Evolutionary conservation across 2,329 filamentous ascomycete species (phyloP).

Genomic region (Epichloe typhina): DNA sequence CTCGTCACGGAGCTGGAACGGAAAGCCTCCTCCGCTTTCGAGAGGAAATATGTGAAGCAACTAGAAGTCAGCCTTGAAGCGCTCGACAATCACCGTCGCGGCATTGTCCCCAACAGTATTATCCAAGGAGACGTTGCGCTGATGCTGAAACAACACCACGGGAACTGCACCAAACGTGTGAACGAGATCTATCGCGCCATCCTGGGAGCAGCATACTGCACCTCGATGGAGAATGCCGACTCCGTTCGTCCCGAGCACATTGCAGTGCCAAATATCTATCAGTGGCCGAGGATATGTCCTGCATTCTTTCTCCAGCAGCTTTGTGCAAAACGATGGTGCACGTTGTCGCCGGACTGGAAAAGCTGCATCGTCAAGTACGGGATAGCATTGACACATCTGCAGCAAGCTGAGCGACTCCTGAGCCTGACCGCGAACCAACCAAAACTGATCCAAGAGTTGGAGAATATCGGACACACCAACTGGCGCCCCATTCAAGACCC

Average conservation of each 20-base stretch:
- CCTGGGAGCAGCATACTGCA: background rate
- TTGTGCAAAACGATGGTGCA: conserved; percentile 4
- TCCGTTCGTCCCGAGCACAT: background rate
- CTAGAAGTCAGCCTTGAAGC: background rate
- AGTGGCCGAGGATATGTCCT: conserved; percentile 8
- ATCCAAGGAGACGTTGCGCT: background rate
- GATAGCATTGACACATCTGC: conserved; percentile 24
- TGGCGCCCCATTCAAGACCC: conserved; percentile 41
- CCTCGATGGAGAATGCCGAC: background rate
- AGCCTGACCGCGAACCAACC: conserved; percentile 9
- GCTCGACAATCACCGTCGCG: background rate
- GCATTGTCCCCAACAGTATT: background rate
- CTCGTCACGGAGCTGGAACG: background rate
- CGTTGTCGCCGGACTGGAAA: conserved; percentile 21
- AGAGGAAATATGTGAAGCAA: background rate
- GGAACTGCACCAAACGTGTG: background rate
- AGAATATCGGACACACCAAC: conserved; percentile 38
- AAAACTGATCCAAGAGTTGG: conserved; percentile 28
- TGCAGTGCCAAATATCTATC: conserved; percentile 1
- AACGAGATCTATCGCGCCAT: background rate
- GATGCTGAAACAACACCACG: background rate
- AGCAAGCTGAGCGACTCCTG: conserved; percentile 29
- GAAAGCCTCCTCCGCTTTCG: background rate
- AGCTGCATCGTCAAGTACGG: conserved; percentile 25
- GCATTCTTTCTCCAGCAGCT: conserved; percentile 23